Percentiles rank a stretch among this genome's conserved stretches.
phyloP scores from a whole-genome alignment of 345 rosid species.

The Kernera saxatilis region DNA sequence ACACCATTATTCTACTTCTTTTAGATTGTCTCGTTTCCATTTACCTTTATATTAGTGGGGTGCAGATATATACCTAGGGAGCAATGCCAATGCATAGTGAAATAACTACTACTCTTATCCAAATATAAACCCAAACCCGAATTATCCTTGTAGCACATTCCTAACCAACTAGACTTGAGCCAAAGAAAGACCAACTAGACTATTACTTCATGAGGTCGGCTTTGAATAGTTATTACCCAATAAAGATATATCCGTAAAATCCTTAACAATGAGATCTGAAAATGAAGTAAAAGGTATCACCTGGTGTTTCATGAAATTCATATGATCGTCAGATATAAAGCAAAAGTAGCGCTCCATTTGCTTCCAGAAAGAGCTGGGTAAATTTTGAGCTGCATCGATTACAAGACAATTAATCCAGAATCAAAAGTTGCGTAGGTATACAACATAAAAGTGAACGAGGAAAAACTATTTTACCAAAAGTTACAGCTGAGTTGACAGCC shows the following conservation, averaged over 20 bases:
- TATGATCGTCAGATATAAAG: slow-evolving; percentile 58
- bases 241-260: background rate
- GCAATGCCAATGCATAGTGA: slow-evolving; percentile 4
- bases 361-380: slow-evolving; percentile 62
- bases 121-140: background rate
- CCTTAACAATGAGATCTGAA: background rate
- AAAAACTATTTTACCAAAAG: slow-evolving; percentile 42
- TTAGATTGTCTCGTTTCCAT: background rate
- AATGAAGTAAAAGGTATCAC: slow-evolving; percentile 30
- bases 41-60: background rate
- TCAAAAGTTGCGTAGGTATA: slow-evolving; percentile 7
- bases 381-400: slow-evolving; percentile 47
- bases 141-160: slow-evolving; percentile 7
- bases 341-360: slow-evolving; percentile 72
- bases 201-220: background rate
- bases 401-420: slow-evolving; percentile 27
- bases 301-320: slow-evolving; percentile 67
- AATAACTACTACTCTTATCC: background rate
- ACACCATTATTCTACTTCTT: background rate
- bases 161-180: background rate
- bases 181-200: background rate
- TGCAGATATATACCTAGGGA: background rate
- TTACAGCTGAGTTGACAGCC: slow-evolving; percentile 70
- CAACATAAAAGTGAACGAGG: slow-evolving; percentile 13
- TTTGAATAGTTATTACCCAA: background rate